These are phyloP conservation scores for Calonectria multiphialidica DNA, from an alignment of 2,329 filamentous ascomycete genomes.

Conservation along the genomic window DNA sequence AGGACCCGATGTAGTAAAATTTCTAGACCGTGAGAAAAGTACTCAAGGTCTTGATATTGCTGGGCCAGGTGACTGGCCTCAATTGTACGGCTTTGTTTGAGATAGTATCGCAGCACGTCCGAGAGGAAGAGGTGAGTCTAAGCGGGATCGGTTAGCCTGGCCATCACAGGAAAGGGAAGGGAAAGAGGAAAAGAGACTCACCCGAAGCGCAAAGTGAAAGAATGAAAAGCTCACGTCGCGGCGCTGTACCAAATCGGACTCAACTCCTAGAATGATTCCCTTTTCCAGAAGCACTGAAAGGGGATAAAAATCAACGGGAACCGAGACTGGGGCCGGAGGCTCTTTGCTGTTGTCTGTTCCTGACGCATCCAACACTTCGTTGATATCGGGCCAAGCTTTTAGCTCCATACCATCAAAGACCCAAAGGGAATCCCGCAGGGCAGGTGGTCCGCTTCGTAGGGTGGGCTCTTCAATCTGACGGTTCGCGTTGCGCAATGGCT, in stretches of 20 bases:
- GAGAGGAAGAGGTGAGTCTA: constrained; percentile 95
- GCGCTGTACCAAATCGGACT: constrained; percentile 92
- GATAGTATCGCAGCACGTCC: constrained; percentile 83
- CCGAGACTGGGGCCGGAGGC: constrained; percentile 78
- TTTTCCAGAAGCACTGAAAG: constrained; percentile 89
- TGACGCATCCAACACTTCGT: constrained; percentile 82
- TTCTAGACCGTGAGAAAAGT: constrained; percentile 94
- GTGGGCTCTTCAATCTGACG: constrained; percentile 40
- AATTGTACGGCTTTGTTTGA: constrained; percentile 80
- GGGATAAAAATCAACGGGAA: constrained; percentile 95
- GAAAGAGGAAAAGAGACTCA: constrained; percentile 58
- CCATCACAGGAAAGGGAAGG: neutral
- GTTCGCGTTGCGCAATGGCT: constrained; percentile 62
- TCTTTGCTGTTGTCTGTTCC: constrained; percentile 76
- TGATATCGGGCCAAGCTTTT: constrained; percentile 89
- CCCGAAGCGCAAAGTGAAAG: constrained; percentile 88
- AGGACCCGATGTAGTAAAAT: constrained; percentile 92
- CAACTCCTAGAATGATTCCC: constrained; percentile 89
- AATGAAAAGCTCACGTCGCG: constrained; percentile 92
- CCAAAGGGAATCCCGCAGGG: constrained; percentile 89
- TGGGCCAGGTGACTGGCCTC: constrained; percentile 86
- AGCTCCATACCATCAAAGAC: constrained; percentile 90
- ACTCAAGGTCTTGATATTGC: constrained; percentile 87
- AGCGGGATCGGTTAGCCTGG: constrained; percentile 17
- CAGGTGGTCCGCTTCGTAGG: constrained; percentile 53